Evolutionary conservation across 495 filamentous ascomycete genomes (phyloP).

Genomic region (Xeromyces bisporus): DNA sequence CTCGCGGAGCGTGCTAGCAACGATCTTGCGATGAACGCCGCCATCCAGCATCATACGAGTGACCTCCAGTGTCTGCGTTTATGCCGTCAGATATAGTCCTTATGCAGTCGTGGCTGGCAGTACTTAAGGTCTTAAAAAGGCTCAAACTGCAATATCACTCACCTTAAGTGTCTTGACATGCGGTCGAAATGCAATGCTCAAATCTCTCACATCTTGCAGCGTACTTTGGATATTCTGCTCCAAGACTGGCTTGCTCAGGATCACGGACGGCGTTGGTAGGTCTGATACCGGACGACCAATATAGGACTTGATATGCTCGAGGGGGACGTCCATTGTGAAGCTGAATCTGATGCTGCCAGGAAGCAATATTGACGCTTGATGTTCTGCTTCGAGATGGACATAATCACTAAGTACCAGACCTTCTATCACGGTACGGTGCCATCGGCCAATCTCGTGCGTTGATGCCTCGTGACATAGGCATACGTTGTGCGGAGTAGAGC

Average conservation of each 20-base stretch:
- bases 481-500: no score
- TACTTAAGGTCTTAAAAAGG: no score
- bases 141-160: no score
- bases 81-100: slow-evolving; percentile 1
- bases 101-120: no score
- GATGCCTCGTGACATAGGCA: no score
- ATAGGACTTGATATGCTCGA: slow-evolving; percentile 11
- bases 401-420: no score
- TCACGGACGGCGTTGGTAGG: slow-evolving; percentile 16
- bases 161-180: slow-evolving; percentile 26
- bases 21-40: slow-evolving; percentile 14
- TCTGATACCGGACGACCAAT: slow-evolving; percentile 12
- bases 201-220: slow-evolving; percentile 14
- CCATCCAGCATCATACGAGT: slow-evolving; percentile 19
- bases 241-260: slow-evolving; percentile 16
- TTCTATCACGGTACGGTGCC: no score
- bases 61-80: slow-evolving; percentile 12
- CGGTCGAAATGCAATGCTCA: slow-evolving; percentile 17
- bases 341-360: no score
- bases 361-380: no score
- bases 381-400: no score
- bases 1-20: slow-evolving; percentile 17
- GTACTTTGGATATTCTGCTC: slow-evolving; percentile 14
- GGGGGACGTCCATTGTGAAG: slow-evolving; percentile 16
- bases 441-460: no score